Evolutionary conservation across 176 grass and related monocot genomes (phyloP).

Genomic region (Eleusine indica): DNA sequence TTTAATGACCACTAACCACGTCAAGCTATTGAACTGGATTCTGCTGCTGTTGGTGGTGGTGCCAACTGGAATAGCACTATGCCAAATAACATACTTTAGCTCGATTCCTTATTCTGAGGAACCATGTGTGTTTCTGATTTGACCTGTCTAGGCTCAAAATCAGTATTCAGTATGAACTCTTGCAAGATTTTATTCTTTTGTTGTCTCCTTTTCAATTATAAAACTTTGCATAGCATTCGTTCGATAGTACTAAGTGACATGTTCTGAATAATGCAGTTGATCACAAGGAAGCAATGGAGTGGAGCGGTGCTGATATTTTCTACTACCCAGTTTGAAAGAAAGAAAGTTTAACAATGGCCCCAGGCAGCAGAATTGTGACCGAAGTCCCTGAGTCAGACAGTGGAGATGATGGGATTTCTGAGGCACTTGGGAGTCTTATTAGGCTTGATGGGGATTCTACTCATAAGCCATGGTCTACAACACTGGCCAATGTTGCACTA

Average conservation of each 20-base stretch:
- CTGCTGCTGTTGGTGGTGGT: background rate
- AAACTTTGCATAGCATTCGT: background rate
- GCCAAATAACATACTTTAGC: background rate
- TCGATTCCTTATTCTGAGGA: background rate
- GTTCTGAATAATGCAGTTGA: slow-evolving; percentile 34
- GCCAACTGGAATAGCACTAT: background rate
- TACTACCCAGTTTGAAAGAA: slow-evolving; percentile 40
- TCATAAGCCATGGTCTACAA: slow-evolving; percentile 46
- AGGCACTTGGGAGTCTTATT: slow-evolving; percentile 37
- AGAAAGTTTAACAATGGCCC: slow-evolving; percentile 42
- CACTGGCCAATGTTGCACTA: slow-evolving; percentile 45
- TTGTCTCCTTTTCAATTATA: background rate
- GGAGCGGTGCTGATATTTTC: slow-evolving; percentile 20
- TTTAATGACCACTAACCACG: background rate
- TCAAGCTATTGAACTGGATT: slow-evolving; percentile 5
- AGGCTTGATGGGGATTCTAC: slow-evolving; percentile 43
- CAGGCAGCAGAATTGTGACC: slow-evolving; percentile 54
- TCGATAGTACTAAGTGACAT: slow-evolving; percentile 2
- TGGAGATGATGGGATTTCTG: slow-evolving; percentile 48
- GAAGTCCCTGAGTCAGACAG: slow-evolving; percentile 49
- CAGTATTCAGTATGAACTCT: background rate
- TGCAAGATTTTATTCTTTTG: background rate
- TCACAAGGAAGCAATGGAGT: slow-evolving; percentile 41
- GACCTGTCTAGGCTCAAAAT: background rate
- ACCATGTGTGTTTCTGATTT: background rate